A percentile compares a stretch with the other conserved stretches of the same genome.
Conservation (phyloP, 2,329 filamentous ascomycete genomes). For the Triangularia setosa region DNA sequence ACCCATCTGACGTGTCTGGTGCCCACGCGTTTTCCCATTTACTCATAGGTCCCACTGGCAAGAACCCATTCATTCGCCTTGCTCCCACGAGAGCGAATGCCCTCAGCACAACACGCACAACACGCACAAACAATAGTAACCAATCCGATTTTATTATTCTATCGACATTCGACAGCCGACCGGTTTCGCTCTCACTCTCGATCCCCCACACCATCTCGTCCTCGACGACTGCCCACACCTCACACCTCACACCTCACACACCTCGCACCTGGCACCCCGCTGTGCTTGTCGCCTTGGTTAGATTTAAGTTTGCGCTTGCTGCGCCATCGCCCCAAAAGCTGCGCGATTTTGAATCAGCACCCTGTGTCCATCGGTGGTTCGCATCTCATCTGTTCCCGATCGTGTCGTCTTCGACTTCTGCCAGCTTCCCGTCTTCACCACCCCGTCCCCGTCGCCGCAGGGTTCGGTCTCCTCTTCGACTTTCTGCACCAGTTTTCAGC, state of each 20-base stretch:
- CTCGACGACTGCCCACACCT: background rate
- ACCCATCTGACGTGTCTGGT: slow-evolving; percentile 18
- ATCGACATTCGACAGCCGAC: slow-evolving; percentile 12
- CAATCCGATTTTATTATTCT: background rate
- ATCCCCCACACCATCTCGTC: slow-evolving; percentile 1
- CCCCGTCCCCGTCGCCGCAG: background rate
- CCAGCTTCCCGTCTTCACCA: background rate
- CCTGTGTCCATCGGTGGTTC: slow-evolving; percentile 3
- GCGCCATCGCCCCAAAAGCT: slow-evolving; percentile 15
- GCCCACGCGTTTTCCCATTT: slow-evolving; percentile 11
- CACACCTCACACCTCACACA: background rate
- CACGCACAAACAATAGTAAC: background rate
- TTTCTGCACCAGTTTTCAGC: background rate
- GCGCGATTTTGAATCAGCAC: slow-evolving; percentile 16
- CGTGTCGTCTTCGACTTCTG: slow-evolving; percentile 9
- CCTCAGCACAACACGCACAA: background rate
- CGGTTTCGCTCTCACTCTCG: slow-evolving; percentile 17
- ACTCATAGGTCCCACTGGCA: slow-evolving; percentile 1
- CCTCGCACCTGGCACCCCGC: background rate
- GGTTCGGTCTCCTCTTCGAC: background rate
- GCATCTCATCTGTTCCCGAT: slow-evolving; percentile 11
- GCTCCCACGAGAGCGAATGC: slow-evolving; percentile 5
- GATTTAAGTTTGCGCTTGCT: slow-evolving; percentile 16
- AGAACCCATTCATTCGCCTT: background rate
- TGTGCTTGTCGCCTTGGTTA: slow-evolving; percentile 1